Conservation (phyloP, 306 rosid genomes). For the Carpinus viminea region DNA sequence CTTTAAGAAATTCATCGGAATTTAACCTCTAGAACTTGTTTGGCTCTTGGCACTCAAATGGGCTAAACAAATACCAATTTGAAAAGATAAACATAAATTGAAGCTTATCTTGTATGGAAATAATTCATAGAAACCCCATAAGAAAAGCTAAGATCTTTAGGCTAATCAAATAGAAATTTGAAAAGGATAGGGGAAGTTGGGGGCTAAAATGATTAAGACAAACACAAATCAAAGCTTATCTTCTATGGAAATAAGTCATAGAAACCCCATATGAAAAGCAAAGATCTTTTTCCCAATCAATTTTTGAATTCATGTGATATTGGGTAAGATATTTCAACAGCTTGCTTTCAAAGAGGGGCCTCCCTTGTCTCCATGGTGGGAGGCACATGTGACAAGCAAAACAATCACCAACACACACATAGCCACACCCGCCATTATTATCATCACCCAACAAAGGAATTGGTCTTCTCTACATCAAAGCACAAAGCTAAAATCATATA, state of each 20-base stretch:
- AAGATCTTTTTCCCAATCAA: constrained; percentile 38
- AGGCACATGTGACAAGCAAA: constrained; percentile 60
- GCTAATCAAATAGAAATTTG: background rate
- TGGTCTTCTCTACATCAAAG: constrained; percentile 32
- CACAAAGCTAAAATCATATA: constrained; percentile 8
- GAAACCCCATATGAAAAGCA: constrained; percentile 14
- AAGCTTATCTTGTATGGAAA: constrained; percentile 32
- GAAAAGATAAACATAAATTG: constrained; percentile 27
- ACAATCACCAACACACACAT: constrained; percentile 58
- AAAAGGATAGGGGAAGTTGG: constrained; percentile 17
- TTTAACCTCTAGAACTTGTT: background rate
- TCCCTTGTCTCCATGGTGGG: constrained; percentile 73
- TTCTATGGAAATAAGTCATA: constrained; percentile 13
- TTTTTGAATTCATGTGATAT: constrained; percentile 40
- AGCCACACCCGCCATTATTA: constrained; percentile 42
- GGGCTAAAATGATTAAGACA: constrained; percentile 35
- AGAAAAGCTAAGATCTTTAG: constrained; percentile 28
- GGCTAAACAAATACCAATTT: constrained; percentile 9
- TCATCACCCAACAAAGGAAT: constrained; percentile 31
- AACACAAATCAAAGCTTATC: constrained; percentile 33
- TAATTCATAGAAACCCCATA: constrained; percentile 6
- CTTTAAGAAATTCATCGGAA: background rate
- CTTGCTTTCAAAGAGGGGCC: constrained; percentile 56
- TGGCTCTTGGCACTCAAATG: constrained; percentile 12
- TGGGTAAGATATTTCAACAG: constrained; percentile 50